Percentiles rank a stretch among this genome's conserved stretches.
Conservation (phyloP, 1,284 basidiomycete genomes). For the Puccinia polysora region DNA sequence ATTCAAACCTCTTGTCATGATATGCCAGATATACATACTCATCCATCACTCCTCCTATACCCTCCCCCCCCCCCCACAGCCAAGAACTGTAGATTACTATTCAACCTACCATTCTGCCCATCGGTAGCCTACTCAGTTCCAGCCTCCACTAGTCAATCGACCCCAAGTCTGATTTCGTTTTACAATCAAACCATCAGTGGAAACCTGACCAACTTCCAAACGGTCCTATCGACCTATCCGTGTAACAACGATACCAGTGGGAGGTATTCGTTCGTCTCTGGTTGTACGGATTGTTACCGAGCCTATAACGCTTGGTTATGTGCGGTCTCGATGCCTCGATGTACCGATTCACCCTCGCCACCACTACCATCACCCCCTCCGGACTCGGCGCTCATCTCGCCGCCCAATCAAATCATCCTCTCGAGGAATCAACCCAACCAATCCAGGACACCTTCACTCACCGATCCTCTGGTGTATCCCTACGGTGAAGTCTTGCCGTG, state of each 20-base stretch:
- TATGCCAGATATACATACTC: not conserved
- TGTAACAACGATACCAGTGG: conserved; percentile 52
- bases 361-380: not conserved
- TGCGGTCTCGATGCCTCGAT: conserved; percentile 54
- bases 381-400: conserved; percentile 13
- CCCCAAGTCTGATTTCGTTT: conserved; percentile 48
- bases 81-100: conserved; percentile 53
- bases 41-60: not conserved
- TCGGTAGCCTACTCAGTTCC: conserved; percentile 55
- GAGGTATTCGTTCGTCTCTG: conserved; percentile 53
- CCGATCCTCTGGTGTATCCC: conserved; percentile 44
- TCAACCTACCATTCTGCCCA: conserved; percentile 54
- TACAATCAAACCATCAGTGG: conserved; percentile 51
- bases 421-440: conserved; percentile 42
- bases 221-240: conserved; percentile 54
- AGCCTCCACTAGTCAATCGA: conserved; percentile 49
- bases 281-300: conserved; percentile 52
- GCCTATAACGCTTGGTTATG: conserved; percentile 55
- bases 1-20: not conserved
- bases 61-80: conserved; percentile 31
- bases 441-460: conserved; percentile 45
- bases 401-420: conserved; percentile 28
- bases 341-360: conserved; percentile 50
- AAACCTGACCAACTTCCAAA: conserved; percentile 53
- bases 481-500: conserved; percentile 51